Percentiles rank a stretch among this genome's conserved stretches.
These are phyloP conservation scores for Pisolithus tinctorius DNA, from an alignment of 768 basidiomycete species.

Conservation along the genomic window DNA sequence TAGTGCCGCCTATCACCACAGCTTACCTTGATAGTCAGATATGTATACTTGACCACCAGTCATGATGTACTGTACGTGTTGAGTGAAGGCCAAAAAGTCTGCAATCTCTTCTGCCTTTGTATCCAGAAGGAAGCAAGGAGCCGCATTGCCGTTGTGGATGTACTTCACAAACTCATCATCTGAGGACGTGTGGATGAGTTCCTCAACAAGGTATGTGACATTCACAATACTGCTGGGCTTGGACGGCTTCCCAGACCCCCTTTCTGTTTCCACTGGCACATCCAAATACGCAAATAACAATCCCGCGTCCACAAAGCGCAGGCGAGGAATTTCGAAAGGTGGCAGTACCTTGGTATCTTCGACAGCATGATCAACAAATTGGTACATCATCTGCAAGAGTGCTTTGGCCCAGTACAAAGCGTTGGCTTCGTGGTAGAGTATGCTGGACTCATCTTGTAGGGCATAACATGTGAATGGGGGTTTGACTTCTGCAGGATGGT, in stretches of 20 bases:
- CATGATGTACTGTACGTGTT: too few species aligned
- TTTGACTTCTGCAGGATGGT: neutral
- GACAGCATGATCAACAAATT: slow-evolving; percentile 2
- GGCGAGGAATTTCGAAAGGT: slow-evolving; percentile 3
- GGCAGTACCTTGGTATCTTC: neutral
- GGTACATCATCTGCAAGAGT: slow-evolving; percentile 3
- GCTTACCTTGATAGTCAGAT: too few species aligned
- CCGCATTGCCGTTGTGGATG: neutral
- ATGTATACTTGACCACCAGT: too few species aligned
- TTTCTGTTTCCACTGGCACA: neutral
- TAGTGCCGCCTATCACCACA: too few species aligned
- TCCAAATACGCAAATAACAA: neutral
- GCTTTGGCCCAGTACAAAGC: slow-evolving; percentile 7
- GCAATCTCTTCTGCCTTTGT: neutral
- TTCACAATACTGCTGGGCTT: neutral
- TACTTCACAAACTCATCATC: too few species aligned
- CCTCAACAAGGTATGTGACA: neutral
- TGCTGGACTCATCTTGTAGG: neutral
- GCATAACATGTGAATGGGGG: neutral
- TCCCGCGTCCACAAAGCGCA: slow-evolving; percentile 7
- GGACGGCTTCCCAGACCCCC: neutral
- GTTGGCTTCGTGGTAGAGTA: neutral
- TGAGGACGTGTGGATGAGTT: neutral
- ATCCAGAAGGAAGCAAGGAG: neutral
- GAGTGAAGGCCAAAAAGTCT: neutral